phyloP scores from a whole-genome alignment of 2,329 filamentous ascomycete genomes.

The Talaromyces sp. region DNA sequence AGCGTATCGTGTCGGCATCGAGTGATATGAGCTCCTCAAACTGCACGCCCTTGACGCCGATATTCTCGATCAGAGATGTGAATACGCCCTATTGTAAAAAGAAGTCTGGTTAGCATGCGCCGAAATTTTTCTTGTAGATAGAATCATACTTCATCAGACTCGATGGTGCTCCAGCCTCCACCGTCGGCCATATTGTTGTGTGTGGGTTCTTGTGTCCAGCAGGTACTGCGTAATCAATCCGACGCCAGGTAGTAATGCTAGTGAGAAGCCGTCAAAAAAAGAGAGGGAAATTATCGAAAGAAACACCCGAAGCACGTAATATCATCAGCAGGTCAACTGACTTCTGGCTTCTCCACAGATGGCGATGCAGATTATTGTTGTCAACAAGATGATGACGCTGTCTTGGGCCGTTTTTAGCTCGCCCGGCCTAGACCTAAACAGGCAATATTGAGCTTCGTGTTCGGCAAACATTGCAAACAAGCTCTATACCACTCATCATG shows the following conservation, averaged over 20 bases:
- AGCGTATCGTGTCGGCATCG: slow-evolving; percentile 59
- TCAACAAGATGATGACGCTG: background rate
- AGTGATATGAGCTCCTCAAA: slow-evolving; percentile 94
- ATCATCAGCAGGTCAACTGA: background rate
- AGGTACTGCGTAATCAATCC: background rate
- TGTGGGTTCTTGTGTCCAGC: background rate
- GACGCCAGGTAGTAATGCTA: background rate
- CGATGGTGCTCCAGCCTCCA: slow-evolving; percentile 91
- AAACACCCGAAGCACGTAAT: background rate
- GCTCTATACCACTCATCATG: background rate
- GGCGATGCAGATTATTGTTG: background rate
- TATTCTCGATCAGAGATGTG: slow-evolving; percentile 87
- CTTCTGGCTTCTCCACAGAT: background rate
- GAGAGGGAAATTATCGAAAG: background rate
- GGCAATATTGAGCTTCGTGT: background rate
- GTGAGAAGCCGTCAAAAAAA: background rate
- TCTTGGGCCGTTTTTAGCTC: background rate
- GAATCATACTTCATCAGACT: slow-evolving; percentile 80
- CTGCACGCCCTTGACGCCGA: slow-evolving; percentile 89
- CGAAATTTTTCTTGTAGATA: background rate
- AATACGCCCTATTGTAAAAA: slow-evolving; percentile 70
- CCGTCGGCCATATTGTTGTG: slow-evolving; percentile 49
- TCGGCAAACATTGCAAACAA: background rate
- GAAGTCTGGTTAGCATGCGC: background rate
- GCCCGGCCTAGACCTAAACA: background rate